Base-by-base conservation (phyloP, 2,329 filamentous ascomycete genomes). In the Nectriaceae sp. region DNA sequence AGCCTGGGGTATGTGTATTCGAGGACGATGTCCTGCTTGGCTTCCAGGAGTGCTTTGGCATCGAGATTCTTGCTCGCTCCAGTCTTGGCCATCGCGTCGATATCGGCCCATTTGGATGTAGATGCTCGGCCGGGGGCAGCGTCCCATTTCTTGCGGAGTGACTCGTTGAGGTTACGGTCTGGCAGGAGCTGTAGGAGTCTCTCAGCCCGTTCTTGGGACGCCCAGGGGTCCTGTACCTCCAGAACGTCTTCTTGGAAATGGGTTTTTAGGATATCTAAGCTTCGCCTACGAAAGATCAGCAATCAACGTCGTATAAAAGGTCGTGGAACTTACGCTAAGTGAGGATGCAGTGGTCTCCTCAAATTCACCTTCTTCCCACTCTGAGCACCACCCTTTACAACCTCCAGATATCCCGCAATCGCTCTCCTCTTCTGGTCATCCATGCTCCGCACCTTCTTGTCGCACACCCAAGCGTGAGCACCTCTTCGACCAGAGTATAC, bases 1-100 rank as follows among this genome's bases (percentile, higher is more conserved):
- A 99, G 88, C 33, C 94, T 87, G 3, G 94, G 94, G 70, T 99
- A 99, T 5, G 94, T 97, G 73, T 99, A 97, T 72, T 99, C 94
- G 22, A 99, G 82, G 3, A 97, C 86, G 53, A 99, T 89, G 65
- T 97, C 94, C 68, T 97, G 91, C 72, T 97, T 97, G 19, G 91
- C 90, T 62, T 97, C 90, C 8, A 88, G 80, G 11, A 99, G 79
- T 3, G 86, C 83, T 54, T 80, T 83, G 0, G 84, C 70, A 58
- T 94, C 86, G n/a, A 96, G 79, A 10, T 79, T 78, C 63, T 84
- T 87, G 65, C 84, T 84, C 21, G 83, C 83, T 26, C 89, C 88
- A 1, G 85, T 83, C 69, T 90, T 89, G 40, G 93, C 94, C 11
- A 96, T 69, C 1, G 84, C 76, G 66, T 97, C 90, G 61, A 99